These are phyloP conservation scores for Hymenoscyphus occultus DNA, from an alignment of 2,329 filamentous ascomycete genomes.

Conservation along the genomic window DNA sequence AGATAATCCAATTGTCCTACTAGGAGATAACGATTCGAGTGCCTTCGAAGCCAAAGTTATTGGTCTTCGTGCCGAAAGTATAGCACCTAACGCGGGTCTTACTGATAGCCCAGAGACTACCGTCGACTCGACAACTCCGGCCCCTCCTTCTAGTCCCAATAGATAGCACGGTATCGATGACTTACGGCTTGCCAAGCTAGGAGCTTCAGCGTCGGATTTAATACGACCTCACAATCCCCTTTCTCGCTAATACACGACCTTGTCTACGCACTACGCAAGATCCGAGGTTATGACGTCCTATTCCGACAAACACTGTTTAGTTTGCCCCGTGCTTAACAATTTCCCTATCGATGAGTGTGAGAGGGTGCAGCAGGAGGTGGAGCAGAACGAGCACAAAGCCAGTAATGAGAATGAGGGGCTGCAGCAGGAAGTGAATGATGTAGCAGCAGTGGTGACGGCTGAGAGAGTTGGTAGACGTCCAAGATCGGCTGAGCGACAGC, in stretches of 20 bases:
- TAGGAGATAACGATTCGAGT: slow-evolving; percentile 12
- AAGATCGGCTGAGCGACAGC: not conserved
- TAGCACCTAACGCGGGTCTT: slow-evolving; percentile 5
- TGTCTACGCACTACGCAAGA: not conserved
- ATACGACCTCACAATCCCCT: not conserved
- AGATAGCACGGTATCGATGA: not conserved
- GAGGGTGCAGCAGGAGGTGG: not conserved
- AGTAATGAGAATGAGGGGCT: not conserved
- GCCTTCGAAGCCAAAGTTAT: slow-evolving; percentile 10
- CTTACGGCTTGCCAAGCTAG: not conserved
- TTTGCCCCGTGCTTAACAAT: not conserved
- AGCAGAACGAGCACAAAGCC: not conserved
- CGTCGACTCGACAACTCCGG: slow-evolving; percentile 21
- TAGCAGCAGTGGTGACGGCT: not conserved
- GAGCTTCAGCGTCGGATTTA: not conserved
- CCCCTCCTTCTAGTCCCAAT: slow-evolving; percentile 10
- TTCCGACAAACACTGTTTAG: not conserved
- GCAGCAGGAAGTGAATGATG: not conserved
- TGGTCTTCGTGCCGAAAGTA: slow-evolving; percentile 4
- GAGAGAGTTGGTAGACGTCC: not conserved
- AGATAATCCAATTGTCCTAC: slow-evolving; percentile 21
- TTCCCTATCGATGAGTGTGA: not conserved
- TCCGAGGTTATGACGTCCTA: not conserved
- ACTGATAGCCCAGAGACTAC: slow-evolving; percentile 10
- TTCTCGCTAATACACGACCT: not conserved